Evolutionary conservation across 495 filamentous ascomycete species (phyloP), one percentile per base, ranked within the genome.

Genomic region (Schizothecium vesticola): DNA sequence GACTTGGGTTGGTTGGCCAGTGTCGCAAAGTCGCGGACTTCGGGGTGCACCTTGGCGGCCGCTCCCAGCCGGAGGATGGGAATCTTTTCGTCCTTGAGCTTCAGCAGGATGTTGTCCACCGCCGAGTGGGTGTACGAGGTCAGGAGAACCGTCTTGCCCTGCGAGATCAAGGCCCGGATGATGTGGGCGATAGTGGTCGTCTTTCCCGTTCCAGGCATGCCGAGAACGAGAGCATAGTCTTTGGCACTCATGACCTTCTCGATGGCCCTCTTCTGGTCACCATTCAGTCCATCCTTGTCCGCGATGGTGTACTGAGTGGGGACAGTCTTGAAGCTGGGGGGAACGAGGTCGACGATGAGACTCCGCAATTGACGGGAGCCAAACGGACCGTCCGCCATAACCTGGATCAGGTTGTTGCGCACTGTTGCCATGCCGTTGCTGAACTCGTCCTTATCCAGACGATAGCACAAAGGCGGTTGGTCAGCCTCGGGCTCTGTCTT

Each of bases 151-250:
- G 90, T 94, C 78, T 97, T 99, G 19, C 93, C 91, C 75, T 96
- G 92, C 3, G 88, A 84, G 19, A 96, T 90, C 36, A 99, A 84
- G 12, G 94, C 91, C 22, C 93, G 90, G 76, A 99, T 97, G 70
- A 99, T 97, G 76, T 98, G 94, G 8, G 94, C 91, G 73, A 98
- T 97, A 1, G 95, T 99, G 0, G 95, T 97, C 6, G 95, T 99
- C 76, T 99, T 99, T 61, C 95, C 95, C 11, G 95, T 99, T 11
- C 95, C 95, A 1, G 95, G 95, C 95, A 99, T 98, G 19, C 95
- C 95, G 6, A 97, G 87, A 7, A 98, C 92, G 19, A 99, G 85
- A 6, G 95, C 94, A 77, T 97, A 99, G 78, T 99, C 92, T 67
- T 89, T 85, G 13, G 95, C 95, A 76, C 88, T 92, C 92, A 98